Percentiles rank a stretch among this genome's conserved stretches.
Conservation (phyloP, 2,329 filamentous ascomycete genomes). For the Stagonosporopsis chrysanthemi region DNA sequence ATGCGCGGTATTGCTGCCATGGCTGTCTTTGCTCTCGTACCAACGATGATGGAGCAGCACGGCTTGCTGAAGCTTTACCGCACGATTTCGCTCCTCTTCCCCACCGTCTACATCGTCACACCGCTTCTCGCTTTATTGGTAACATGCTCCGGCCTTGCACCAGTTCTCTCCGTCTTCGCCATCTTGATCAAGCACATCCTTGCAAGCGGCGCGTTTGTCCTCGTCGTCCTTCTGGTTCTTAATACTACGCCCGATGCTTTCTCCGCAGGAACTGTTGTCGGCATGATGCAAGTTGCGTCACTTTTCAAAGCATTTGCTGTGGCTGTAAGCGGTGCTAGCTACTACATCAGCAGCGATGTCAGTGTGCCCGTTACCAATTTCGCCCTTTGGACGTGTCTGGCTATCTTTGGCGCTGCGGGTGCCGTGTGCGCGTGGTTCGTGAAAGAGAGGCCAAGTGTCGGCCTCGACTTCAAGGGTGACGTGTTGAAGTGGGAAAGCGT, state of each 20-base stretch:
- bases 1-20: constrained; percentile 53
- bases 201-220: constrained; percentile 52
- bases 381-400: constrained; percentile 55
- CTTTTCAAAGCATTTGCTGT: constrained; percentile 58
- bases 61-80: constrained; percentile 56
- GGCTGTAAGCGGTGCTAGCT: constrained; percentile 55
- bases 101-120: constrained; percentile 50
- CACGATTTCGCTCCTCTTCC: constrained; percentile 50
- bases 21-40: constrained; percentile 49
- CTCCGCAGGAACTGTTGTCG: constrained; percentile 57
- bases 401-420: constrained; percentile 52
- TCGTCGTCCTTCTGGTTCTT: constrained; percentile 56
- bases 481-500: constrained; percentile 56
- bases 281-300: constrained; percentile 57
- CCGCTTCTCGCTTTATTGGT: constrained; percentile 50
- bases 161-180: constrained; percentile 49
- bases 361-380: constrained; percentile 55
- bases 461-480: constrained; percentile 53
- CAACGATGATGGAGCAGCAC: constrained; percentile 47
- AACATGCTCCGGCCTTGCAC: constrained; percentile 44
- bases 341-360: constrained; percentile 55
- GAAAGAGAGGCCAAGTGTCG: constrained; percentile 54
- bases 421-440: constrained; percentile 55
- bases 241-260: constrained; percentile 58
- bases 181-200: constrained; percentile 55